Conservation (phyloP, 2,329 filamentous ascomycete genomes). For the Aspergillus pseudonomiae region DNA sequence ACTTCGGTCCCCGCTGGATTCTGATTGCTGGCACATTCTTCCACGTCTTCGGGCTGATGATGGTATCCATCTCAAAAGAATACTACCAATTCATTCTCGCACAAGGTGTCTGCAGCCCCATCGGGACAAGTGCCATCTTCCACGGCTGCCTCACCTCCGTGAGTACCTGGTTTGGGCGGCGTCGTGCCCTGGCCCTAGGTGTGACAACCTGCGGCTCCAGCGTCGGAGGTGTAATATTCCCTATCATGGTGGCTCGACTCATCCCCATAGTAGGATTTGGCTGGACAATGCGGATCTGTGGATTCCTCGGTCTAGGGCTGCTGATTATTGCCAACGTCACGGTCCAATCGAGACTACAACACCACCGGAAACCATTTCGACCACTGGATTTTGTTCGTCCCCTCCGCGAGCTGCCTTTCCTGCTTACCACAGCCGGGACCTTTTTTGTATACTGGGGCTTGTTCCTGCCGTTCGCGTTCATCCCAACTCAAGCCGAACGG, state of each 20-base stretch:
- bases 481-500: conserved; percentile 50
- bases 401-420: conserved; percentile 27
- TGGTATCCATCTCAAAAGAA: conserved; percentile 52
- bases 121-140: conserved; percentile 39
- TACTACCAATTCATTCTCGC: conserved; percentile 59
- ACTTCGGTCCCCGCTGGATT: conserved; percentile 61
- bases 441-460: conserved; percentile 60
- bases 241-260: conserved; percentile 52
- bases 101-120: conserved; percentile 54
- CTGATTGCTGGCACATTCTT: conserved; percentile 52
- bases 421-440: conserved; percentile 22
- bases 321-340: conserved; percentile 52
- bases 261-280: conserved; percentile 1
- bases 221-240: conserved; percentile 59
- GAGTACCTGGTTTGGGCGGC: conserved; percentile 55
- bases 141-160: conserved; percentile 24
- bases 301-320: not conserved
- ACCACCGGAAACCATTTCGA: not conserved
- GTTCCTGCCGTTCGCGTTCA: conserved; percentile 59
- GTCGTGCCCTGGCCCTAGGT: conserved; percentile 55
- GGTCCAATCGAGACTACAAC: not conserved
- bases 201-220: conserved; percentile 56
- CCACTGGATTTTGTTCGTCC: conserved; percentile 26
- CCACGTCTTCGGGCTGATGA: conserved; percentile 59
- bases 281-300: conserved; percentile 2